Evolutionary conservation across 2,329 filamentous ascomycete species (phyloP), one percentile per base, ranked within the genome.

Genomic region (Nigrospora oryzae): DNA sequence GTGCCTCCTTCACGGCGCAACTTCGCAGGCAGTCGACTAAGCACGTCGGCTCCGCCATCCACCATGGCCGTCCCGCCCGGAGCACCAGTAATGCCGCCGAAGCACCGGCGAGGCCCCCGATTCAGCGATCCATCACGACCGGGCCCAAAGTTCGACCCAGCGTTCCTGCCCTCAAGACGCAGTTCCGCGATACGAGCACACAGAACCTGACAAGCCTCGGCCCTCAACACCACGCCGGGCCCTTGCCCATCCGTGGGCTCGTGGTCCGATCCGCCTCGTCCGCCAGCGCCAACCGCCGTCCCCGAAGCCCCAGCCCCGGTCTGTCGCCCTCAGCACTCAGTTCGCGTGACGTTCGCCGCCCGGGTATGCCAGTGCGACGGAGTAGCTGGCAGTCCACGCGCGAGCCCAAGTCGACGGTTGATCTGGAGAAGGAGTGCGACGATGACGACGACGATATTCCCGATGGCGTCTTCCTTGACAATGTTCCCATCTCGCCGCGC

Each of bases 401-500:
- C 5, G 72, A 79, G 36, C 73, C 83, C 46, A 91, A 89, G 61
- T 80, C 83, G 0, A 72, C 78, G 1, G 67, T 81, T 48, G 80
- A 90, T 55, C 69, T 89, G 43, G 87, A 93, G 59, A 77, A 79
- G 44, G 86, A 91, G 58, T 90, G 77, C 49, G 81, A 88, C 53
- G 79, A 84, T 42, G 84, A 90, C 44, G 82, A 79, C 44, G 85
- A 89, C 56, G 80, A 87, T 46, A 83, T 93, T 30, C 87, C 87
- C 0, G 86, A 90, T 23, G 86, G 87, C 44, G 76, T 86, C 19
- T 75, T 89, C 43, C 75, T 93, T 39, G 86, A 88, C 65, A 93
- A 93, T 51, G 83, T 93, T 2, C 87, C 87, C 5, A 79, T 93
- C 38, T 90, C 86, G 0, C 87, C 87, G n/a, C 73, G 81, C 2